Evolutionary conservation across 2,329 filamentous ascomycete genomes (phyloP).

Genomic region (Lizonia empirigonia): DNA sequence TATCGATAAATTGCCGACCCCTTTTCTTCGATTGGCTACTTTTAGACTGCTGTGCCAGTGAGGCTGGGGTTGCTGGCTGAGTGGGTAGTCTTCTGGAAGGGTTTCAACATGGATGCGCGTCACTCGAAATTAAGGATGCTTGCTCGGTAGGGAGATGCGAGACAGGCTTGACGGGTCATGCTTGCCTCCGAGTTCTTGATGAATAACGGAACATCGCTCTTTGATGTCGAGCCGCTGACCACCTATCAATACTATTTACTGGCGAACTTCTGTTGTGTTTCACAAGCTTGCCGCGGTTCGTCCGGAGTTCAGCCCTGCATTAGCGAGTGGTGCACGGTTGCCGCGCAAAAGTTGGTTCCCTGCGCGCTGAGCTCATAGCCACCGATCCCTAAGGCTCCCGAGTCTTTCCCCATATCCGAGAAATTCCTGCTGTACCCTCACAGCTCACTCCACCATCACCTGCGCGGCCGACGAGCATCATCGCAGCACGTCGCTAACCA

Average conservation of each 20-base stretch:
- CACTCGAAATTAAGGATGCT: conserved; percentile 31
- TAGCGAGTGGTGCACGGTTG: conserved; percentile 18
- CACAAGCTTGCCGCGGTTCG: conserved; percentile 13
- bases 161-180: conserved; percentile 15
- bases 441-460: conserved; percentile 34
- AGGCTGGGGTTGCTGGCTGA: conserved; percentile 15
- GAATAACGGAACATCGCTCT: conserved; percentile 1
- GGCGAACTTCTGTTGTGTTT: conserved; percentile 6
- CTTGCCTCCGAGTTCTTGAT: conserved; percentile 1
- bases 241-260: conserved; percentile 17
- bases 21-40: conserved; percentile 30
- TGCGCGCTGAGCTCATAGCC: conserved; percentile 23
- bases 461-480: conserved; percentile 12
- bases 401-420: conserved; percentile 28
- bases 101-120: conserved; percentile 30
- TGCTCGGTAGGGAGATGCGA: conserved; percentile 4
- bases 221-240: not conserved
- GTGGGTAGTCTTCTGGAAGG: conserved; percentile 12
- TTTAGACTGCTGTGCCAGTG: conserved; percentile 10
- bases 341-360: conserved; percentile 30
- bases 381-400: conserved; percentile 18
- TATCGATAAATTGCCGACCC: conserved; percentile 19
- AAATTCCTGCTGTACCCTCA: conserved; percentile 28
- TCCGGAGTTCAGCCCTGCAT: conserved; percentile 15
- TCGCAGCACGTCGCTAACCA: conserved; percentile 9